Base-by-base conservation (phyloP, 805 yeast species). In the Citeromyces matritensis region DNA sequence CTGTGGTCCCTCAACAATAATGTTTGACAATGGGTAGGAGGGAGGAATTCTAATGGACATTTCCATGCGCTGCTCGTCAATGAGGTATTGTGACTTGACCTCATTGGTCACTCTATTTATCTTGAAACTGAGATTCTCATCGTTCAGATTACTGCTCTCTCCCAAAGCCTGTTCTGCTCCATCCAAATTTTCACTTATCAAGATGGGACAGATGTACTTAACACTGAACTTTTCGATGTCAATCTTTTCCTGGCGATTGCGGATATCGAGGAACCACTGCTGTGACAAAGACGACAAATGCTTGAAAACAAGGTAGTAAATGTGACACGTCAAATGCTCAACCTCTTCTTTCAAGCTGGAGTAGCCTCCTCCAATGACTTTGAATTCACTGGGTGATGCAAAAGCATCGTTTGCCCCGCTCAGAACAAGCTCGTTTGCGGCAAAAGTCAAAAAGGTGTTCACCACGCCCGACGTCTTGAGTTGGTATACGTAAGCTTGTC, bases 51-150 rank as follows among this genome's bases (percentile, higher is more conserved):
- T 63, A 37, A 88, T 72, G 0, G 73, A 66, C 58, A 93, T 68
- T 42, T 82, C 94, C 65, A 86, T 63, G 15, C 69, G 70, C 44
- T 85, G 94, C 34, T 86, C 96, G 50, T 86, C 97, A 35, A 86
- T 81, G 29, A 72, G 58, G 48, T 81, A 85, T 1, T 65, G 57
- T 1, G 84, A 76, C 38, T 66, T 75, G 36, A 86, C 70, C 47
- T 84, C 95, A 39, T 71, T 69, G 2, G 71, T 57, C 4, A 63
- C 57, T 33, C 57, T 61, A 45, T 75, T 77, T 23, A 83, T 61
- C 47, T 70, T 77, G 31, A 84, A 66, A 2, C 65, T 63, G 50
- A 71, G 60, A 21, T 63, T 64, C 10, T 60, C 63, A 33, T 62
- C 70, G 12, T 40, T 35, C 15, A 27, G 14, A 34, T 43, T 12